Conservation (phyloP, 371 early-diverging fungal genomes). For the Syncephalis plumigaleata region DNA sequence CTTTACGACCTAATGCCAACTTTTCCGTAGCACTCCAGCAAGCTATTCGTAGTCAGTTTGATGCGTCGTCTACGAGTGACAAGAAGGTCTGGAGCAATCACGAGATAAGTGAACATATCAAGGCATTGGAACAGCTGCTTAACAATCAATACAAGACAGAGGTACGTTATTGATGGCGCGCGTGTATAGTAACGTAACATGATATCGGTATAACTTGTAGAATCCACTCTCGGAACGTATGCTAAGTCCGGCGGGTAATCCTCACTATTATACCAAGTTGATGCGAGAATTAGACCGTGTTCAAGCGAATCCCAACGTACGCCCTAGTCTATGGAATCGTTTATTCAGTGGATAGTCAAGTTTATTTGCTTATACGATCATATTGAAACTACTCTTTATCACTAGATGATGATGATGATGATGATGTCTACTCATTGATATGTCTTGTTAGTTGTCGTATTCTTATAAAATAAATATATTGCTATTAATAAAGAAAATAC, state of each 20-base stretch:
- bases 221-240: background rate
- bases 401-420: too few species aligned
- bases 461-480: too few species aligned
- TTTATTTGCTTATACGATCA: too few species aligned
- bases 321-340: background rate
- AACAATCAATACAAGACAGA: background rate
- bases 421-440: too few species aligned
- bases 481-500: too few species aligned
- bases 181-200: too few species aligned
- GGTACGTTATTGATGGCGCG: background rate
- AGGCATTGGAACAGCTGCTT: background rate
- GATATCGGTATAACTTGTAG: background rate
- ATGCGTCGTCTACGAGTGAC: too few species aligned
- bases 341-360: background rate
- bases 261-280: background rate
- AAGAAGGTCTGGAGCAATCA: too few species aligned
- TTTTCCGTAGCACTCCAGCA: background rate
- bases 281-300: background rate
- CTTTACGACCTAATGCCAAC: background rate
- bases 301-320: background rate
- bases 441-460: too few species aligned
- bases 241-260: slow-evolving; percentile 1
- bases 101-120: too few species aligned
- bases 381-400: too few species aligned
- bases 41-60: too few species aligned